Evolutionary conservation across 2,329 filamentous ascomycete genomes (phyloP).

Genomic region (Ophiostoma tasmaniense): DNA sequence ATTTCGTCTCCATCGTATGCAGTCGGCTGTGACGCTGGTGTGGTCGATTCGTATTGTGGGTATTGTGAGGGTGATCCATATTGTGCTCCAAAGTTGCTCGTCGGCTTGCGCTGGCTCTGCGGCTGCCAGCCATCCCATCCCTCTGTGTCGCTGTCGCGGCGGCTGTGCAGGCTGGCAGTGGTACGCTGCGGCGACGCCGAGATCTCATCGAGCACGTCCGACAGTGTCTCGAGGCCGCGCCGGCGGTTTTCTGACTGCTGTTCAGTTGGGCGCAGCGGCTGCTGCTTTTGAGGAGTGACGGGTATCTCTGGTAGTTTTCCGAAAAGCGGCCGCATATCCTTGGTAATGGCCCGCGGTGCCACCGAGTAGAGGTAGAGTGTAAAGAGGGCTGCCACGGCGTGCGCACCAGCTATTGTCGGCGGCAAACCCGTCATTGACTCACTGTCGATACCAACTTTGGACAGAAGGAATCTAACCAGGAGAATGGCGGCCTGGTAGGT

Average conservation of each 20-base stretch:
- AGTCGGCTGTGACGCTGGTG: neutral
- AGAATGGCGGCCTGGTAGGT: slow-evolving; percentile 54
- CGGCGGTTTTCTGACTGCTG: slow-evolving; percentile 26
- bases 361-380: slow-evolving; percentile 43
- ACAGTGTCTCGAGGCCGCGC: slow-evolving; percentile 30
- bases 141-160: slow-evolving; percentile 5
- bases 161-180: neutral
- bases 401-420: slow-evolving; percentile 41
- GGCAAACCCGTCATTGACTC: slow-evolving; percentile 44
- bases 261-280: neutral
- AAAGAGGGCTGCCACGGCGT: slow-evolving; percentile 46
- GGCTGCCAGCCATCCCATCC: slow-evolving; percentile 15
- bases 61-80: neutral
- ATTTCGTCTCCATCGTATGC: slow-evolving; percentile 47
- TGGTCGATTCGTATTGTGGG: slow-evolving; percentile 1
- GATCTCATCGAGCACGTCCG: slow-evolving; percentile 41
- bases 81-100: neutral
- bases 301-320: slow-evolving; percentile 23
- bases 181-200: slow-evolving; percentile 22
- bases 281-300: slow-evolving; percentile 17
- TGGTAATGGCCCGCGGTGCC: slow-evolving; percentile 39
- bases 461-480: slow-evolving; percentile 44
- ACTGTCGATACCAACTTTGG: slow-evolving; percentile 40
- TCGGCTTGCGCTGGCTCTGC: neutral
- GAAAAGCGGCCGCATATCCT: slow-evolving; percentile 52